Percentiles rank a stretch among this genome's conserved stretches.
Conservation (phyloP, 441 rosid genomes). For the Pelargonium citronellum region DNA sequence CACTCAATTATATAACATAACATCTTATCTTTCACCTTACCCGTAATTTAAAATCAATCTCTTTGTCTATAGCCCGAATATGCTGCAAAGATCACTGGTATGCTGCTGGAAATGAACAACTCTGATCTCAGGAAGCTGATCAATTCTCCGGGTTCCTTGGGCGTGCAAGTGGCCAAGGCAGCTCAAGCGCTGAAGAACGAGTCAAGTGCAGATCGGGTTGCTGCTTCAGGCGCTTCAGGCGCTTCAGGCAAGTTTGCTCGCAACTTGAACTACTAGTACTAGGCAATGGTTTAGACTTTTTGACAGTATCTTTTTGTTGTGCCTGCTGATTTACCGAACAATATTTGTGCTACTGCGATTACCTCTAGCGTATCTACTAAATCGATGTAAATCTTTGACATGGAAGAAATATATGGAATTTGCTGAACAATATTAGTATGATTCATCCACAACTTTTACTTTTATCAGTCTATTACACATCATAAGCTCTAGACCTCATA, state of each 20-base stretch:
- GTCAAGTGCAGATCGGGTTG: conserved; percentile 10
- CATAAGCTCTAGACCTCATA: no score
- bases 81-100: conserved; percentile 18
- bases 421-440: no score
- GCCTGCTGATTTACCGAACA: conserved; percentile 7
- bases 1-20: not conserved
- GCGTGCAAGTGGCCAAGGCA: conserved; percentile 17
- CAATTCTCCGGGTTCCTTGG: conserved; percentile 20
- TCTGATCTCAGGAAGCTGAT: conserved; percentile 18
- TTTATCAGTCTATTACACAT: no score
- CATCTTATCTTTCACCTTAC: conserved; percentile 4
- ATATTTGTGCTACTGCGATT: no score
- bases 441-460: no score
- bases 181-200: conserved; percentile 24
- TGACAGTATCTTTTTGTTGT: not conserved
- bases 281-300: conserved; percentile 3
- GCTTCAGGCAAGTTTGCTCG: conserved; percentile 18
- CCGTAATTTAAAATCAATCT: conserved; percentile 11
- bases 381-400: conserved; percentile 2
- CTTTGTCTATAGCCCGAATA: conserved; percentile 21
- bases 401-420: no score
- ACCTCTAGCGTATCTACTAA: not conserved
- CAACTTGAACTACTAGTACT: conserved; percentile 20
- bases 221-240: conserved; percentile 9
- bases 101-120: conserved; percentile 24